Conservation (phyloP, 2,329 filamentous ascomycete species). For the Teratosphaeria nubilosa region DNA sequence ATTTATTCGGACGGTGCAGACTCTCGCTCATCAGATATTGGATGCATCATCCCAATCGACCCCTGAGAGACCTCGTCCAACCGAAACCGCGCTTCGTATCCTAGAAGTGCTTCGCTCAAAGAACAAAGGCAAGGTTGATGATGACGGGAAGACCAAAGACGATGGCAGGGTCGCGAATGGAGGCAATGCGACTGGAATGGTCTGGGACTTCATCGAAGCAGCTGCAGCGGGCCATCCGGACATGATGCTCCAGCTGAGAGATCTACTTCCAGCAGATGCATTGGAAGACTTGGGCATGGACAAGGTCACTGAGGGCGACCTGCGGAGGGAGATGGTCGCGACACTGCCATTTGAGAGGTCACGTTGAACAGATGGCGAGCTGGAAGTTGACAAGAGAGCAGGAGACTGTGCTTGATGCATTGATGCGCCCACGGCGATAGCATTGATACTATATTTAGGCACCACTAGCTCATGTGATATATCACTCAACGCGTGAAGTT, state of each 20-base stretch:
- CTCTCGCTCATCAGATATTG: neutral
- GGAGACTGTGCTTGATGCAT: too few relatives aligned
- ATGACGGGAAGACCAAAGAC: neutral
- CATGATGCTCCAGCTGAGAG: neutral
- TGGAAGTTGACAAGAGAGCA: neutral
- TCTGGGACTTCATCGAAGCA: neutral
- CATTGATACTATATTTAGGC: too few relatives aligned
- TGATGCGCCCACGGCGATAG: too few relatives aligned
- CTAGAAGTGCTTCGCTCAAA: neutral
- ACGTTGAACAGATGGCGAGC: neutral
- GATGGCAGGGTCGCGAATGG: neutral
- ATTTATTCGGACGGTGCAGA: neutral
- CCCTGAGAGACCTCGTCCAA: neutral
- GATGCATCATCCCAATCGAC: neutral
- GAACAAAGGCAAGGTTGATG: neutral
- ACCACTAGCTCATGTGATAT: too few relatives aligned
- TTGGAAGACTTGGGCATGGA: neutral
- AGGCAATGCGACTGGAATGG: neutral
- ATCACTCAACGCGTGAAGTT: too few relatives aligned
- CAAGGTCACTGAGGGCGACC: neutral
- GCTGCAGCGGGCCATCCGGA: neutral
- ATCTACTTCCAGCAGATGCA: neutral
- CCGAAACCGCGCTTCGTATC: neutral
- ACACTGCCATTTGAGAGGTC: neutral
- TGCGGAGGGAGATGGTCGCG: neutral